Evolutionary conservation across 2,329 filamentous ascomycete genomes (phyloP), one percentile per base, ranked within the genome.

Genomic region (Ophiocordyceps polyrhachis-furcata): DNA sequence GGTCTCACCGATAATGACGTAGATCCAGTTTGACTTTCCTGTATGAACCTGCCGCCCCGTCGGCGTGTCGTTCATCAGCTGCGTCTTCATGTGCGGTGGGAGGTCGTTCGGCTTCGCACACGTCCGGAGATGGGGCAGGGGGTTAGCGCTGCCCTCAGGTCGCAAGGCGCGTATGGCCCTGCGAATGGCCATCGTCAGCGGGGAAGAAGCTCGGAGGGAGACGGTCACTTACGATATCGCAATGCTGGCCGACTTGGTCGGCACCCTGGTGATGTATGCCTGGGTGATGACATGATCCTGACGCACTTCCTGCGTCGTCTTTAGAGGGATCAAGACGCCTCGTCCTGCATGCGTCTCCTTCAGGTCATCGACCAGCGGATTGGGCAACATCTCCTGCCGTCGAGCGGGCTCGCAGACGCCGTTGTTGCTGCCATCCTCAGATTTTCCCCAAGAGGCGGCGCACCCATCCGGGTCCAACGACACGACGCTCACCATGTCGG

Each of bases 91-190:
- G 52, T 81, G 77, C 23, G 69, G 64, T 11, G 82, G 81, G 9
- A 88, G 67, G 54, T 81, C 79, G 44, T 68, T 66, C 42, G 73
- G 74, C 60, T 87, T 86, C 47, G 79, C 81, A 58, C 85, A 84
- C 58, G 83, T 74, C 50, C 83, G 81, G 46, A 89, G 69, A 63
- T 89, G 78, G 63, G 76, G 72, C 53, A 81, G 66, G 67, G 72
- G 73, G 61, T 78, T 74, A 69, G 70, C 72, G 55, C 71, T 70
- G 57, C 74, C 73, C 55, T 76, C 71, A 54, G 73, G 72, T 48
- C 74, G 63, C 56, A 76, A 60, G 44, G 65, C 63, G 53, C 73
- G 70, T 52, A 79, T 62, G 48, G 74, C 68, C 49, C 75, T 78
- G 50, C 29, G 31, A 7, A 21, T 44, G 25, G 20, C 31, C 44